A percentile compares a stretch with the other conserved stretches of the same genome.
These are phyloP conservation scores for Aspergillus sp. DNA, from an alignment of 2,329 filamentous ascomycete genomes.

Conservation along the genomic window DNA sequence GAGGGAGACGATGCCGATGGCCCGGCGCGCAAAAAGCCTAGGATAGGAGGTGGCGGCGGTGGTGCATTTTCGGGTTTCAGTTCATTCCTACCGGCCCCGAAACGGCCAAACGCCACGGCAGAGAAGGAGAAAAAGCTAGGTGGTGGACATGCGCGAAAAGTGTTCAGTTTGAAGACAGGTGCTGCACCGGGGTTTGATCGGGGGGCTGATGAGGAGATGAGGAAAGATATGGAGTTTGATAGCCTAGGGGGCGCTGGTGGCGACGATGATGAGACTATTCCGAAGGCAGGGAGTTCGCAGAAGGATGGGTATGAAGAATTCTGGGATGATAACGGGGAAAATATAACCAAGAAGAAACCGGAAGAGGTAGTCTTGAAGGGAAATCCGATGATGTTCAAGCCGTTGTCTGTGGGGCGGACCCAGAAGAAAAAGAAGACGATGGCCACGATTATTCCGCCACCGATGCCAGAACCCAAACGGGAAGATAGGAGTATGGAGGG, in stretches of 20 bases:
- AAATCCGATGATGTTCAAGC: conserved; percentile 84
- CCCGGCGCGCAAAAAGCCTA: conserved; percentile 71
- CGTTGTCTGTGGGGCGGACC: conserved; percentile 76
- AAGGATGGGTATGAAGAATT: conserved; percentile 9
- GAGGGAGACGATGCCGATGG: conserved; percentile 43
- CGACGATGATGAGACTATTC: conserved; percentile 31
- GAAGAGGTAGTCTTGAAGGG: conserved; percentile 59
- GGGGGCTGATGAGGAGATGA: conserved; percentile 47
- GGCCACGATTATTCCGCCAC: conserved; percentile 18
- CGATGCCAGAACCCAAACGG: conserved; percentile 12
- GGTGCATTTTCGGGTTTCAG: conserved; percentile 79
- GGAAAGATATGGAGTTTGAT: conserved; percentile 27
- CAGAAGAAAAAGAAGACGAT: conserved; percentile 61
- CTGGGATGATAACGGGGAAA: not conserved
- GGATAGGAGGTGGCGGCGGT: conserved; percentile 62
- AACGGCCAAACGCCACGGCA: conserved; percentile 45
- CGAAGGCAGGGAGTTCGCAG: conserved; percentile 26
- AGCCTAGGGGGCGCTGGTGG: conserved; percentile 10
- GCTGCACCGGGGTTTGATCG: conserved; percentile 79
- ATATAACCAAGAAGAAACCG: conserved; percentile 15
- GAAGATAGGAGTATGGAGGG: not conserved
- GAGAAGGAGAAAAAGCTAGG: conserved; percentile 29
- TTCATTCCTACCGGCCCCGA: conserved; percentile 81
- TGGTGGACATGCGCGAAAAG: conserved; percentile 49
- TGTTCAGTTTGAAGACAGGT: conserved; percentile 78